Base-by-base conservation (phyloP, 2,329 filamentous ascomycete genomes). In the Colletotrichum coccodes region DNA sequence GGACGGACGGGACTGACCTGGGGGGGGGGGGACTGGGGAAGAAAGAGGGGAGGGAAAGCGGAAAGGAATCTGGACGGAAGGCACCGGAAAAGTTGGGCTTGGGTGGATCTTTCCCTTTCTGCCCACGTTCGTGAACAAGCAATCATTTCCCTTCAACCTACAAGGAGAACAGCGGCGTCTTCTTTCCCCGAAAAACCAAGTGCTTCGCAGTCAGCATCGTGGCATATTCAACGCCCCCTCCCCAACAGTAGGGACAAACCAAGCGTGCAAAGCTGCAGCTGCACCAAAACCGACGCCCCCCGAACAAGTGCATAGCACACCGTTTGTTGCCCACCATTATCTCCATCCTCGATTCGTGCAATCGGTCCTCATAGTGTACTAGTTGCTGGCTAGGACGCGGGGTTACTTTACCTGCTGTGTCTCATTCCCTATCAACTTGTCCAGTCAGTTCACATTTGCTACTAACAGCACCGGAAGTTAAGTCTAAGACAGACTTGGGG, bases 391-490 rank as follows among this genome's bases (percentile, higher is more conserved):
- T 28, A 26, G n/a, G 36, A 42, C 49, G 38, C 38, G 21, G 60
- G 49, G 49, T 56, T 40, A n/a, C 34, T 14, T 49, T 21, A 26
- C n/a, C 26, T 52, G 49, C n/a, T 14, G 18, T 40, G 52, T 58
- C 60, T 64, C 52, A 58, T 30, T 38, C 42, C 38, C 32, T 30
- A 30, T 34, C 42, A 42, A 30, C 47, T 26, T 5, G 36, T 28
- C 47, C 59, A 44, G 26, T 54, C 26, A 44, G 54, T 56, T 34
- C 59, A 53, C 49, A 36, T 53, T 53, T 42, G 47, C 21, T 8
- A n/a, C 7, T n/a, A 53, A 54, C 59, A n/a, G 36, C 34, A 44
- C 23, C 11, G 18, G 14, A 40, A n/a, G 30, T 30, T 18, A 36
- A 44, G 7, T 18, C n/a, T 3, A 3, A 26, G 12, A n/a, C 2